Base-by-base conservation (phyloP, 441 rosid species). In the Erodium moschatum region DNA sequence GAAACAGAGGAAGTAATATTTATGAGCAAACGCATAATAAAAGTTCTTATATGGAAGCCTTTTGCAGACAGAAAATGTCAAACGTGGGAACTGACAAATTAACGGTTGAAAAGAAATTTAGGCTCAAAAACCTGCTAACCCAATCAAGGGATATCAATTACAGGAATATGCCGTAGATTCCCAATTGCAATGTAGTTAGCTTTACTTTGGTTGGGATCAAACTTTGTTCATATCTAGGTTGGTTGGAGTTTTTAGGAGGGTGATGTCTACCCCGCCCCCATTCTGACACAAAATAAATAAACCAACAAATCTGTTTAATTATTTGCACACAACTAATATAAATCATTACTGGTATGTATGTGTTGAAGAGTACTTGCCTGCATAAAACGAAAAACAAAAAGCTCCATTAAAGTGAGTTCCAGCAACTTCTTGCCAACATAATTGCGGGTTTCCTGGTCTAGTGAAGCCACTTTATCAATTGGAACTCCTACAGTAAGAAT, bases 321-420 rank as follows among this genome's bases (percentile, higher is more conserved):
- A 54, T 16, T 16, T 15, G 8, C 21, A 15, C 16, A 54, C 8
- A 54, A 16, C 9, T 19, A 15, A 18, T 54, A 54, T 15, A 18
- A 16, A 6, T 6, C 19, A 15, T 54, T 54, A 54, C 21, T 54
- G 61, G 21, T 5, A 54, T 3, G 8, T 54, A 54, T 4, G 20
- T 54, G 61, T 54, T 21, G 61, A 16, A 54, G 61, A 54, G 61
- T 54, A 46, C 77, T 67, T 50, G 71, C 94, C 91, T 86, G 94
- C 98, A 91, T 94, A 81, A 91, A 94, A 69, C 87, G 92, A 83
- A 88, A 87, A 29, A 84, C 88, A 77, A 91, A 94, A 50, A 94
- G 85, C 78, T 94, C 97, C 79, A 78, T 81, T 67, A 94, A 80
- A 11, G 97, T 88, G 79, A 94, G 86, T 77, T 94, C 90, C 62